A percentile compares a stretch with the other conserved stretches of the same genome.
These are phyloP conservation scores for Alnus glutinosa DNA, from an alignment of 306 rosid genomes.

Conservation along the genomic window DNA sequence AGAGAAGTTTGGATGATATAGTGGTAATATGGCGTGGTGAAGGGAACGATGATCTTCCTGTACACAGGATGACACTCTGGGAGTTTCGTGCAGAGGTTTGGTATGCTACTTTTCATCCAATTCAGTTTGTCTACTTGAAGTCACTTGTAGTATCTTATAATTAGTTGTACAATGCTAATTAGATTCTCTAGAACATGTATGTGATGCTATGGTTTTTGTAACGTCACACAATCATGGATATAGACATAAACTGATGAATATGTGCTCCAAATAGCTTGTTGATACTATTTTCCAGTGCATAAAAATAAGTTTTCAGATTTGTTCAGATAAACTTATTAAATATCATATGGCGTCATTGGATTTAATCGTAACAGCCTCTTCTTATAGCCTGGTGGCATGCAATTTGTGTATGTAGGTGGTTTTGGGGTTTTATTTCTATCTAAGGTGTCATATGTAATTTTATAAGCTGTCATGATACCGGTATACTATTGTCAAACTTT, in stretches of 20 bases:
- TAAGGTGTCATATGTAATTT: too few relatives aligned
- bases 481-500: too few relatives aligned
- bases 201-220: too few relatives aligned
- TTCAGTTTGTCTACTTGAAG: conserved; percentile 9
- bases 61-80: conserved; percentile 58
- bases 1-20: conserved; percentile 65
- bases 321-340: too few relatives aligned
- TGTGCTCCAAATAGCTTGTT: neutral
- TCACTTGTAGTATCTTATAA: neutral
- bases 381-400: neutral
- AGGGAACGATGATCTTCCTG: conserved; percentile 62
- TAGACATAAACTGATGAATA: neutral
- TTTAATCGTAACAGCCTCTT: neutral
- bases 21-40: conserved; percentile 82
- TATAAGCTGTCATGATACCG: too few relatives aligned
- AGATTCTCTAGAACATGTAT: neutral
- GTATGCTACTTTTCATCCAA: conserved; percentile 44
- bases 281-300: neutral
- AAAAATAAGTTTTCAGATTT: too few relatives aligned
- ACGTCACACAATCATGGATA: too few relatives aligned
- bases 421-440: neutral
- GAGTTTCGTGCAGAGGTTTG: conserved; percentile 84
- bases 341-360: too few relatives aligned
- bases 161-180: conserved; percentile 4
- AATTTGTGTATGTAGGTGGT: neutral